These are phyloP conservation scores for Trichoderma guizhouense DNA, from an alignment of 2,329 filamentous ascomycete species.

Conservation along the genomic window DNA sequence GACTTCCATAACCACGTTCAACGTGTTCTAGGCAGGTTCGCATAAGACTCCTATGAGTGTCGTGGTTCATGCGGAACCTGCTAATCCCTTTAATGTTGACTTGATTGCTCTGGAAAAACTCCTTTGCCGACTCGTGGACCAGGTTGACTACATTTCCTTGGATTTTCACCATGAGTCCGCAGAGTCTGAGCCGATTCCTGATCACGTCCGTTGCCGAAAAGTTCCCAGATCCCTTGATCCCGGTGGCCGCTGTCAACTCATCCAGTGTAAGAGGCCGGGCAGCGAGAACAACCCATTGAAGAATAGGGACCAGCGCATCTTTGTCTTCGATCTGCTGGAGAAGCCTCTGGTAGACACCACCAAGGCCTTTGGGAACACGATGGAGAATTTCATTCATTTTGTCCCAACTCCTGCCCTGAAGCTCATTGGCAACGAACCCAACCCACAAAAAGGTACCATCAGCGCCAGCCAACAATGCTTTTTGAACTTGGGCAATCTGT, in stretches of 20 bases:
- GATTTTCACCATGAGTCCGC: background rate
- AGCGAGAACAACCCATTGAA: constrained; percentile 11
- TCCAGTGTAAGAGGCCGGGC: background rate
- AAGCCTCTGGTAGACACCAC: background rate
- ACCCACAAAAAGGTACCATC: constrained; percentile 10
- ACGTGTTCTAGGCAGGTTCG: background rate
- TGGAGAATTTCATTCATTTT: constrained; percentile 2
- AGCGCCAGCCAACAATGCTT: background rate
- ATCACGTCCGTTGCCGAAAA: background rate
- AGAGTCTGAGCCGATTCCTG: background rate
- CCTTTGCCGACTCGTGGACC: constrained; percentile 4
- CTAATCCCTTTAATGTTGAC: background rate
- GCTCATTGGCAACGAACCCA: constrained; percentile 11
- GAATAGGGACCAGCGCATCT: background rate
- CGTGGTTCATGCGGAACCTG: background rate
- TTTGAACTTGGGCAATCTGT: background rate
- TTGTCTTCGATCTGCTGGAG: background rate
- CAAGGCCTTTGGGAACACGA: background rate
- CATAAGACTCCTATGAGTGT: constrained; percentile 2
- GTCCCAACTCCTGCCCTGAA: constrained; percentile 9
- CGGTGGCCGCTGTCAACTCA: background rate
- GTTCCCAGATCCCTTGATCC: background rate
- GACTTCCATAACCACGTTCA: background rate
- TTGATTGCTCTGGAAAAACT: constrained; percentile 9
- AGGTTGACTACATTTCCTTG: background rate